Evolutionary conservation across 2,329 filamentous ascomycete species (phyloP), one percentile per base, ranked within the genome.

Genomic region (Ophiostoma australiae): DNA sequence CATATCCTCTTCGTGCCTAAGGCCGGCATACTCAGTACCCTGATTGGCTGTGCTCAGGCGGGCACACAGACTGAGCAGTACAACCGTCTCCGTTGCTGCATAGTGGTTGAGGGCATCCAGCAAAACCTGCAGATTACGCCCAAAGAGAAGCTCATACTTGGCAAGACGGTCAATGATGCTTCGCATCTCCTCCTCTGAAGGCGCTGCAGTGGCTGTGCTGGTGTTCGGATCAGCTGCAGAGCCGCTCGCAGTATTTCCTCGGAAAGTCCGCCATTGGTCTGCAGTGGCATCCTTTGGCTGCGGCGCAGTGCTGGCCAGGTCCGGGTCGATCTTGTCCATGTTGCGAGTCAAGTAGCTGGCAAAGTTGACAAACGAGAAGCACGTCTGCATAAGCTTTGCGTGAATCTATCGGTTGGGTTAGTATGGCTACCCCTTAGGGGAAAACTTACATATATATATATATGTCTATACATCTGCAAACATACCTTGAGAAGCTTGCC

Each of bases 81-180:
- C 95, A 3, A 97, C 94, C 55, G 95, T 98, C 82, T 99, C 95
- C 0, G 95, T 98, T 0, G 95, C 95, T 2, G 95, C 95, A 76
- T 97, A 96, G 80, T 98, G 97, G 76, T 99, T 98, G 73, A 99
- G 84, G 73, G 93, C 94, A 78, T 98, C 95, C 52, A 98, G 88
- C 76, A 99, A 80, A 75, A 98, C 97, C 82, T 97, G 94, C 76
- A 99, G 81, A 80, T 98, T 94, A 67, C 93, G 84, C 71, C 91
- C 91, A 78, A 99, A 99, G 78, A 97, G 96, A 74, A 90, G 89
- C 80, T 99, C 95, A 83, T 96, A 98, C 80, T 94, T 93, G 77
- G 89, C 88, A 72, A 99, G 87, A 72, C 94, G 93, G 74, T 97
- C 94, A 73, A 92, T 91, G 70, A 98, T 78, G 69, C 80, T 80